phyloP scores from a whole-genome alignment of 2,329 filamentous ascomycete genomes.

The Taxawa tesnikishii region DNA sequence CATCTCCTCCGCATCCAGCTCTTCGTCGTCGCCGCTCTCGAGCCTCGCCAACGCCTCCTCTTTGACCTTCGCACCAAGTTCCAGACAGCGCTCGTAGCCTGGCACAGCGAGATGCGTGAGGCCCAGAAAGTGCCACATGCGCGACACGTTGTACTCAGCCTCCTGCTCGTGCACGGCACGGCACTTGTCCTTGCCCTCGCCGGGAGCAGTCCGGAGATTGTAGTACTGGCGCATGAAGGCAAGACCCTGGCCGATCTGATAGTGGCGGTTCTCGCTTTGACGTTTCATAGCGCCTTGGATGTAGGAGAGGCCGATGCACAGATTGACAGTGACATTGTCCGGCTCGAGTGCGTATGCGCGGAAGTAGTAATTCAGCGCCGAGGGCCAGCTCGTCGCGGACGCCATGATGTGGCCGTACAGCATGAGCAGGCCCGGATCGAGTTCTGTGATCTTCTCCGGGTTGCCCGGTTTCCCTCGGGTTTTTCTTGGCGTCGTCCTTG shows the following conservation, averaged over 20 bases:
- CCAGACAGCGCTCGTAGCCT: conserved; percentile 53
- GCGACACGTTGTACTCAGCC: conserved; percentile 68
- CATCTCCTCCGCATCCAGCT: conserved; percentile 43
- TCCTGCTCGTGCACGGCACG: conserved; percentile 49
- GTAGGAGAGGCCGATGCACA: conserved; percentile 74
- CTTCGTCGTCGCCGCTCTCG: conserved; percentile 12
- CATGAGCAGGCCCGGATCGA: conserved; percentile 73
- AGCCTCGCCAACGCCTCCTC: conserved; percentile 9
- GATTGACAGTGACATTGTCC: conserved; percentile 62
- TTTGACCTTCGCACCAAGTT: conserved; percentile 35
- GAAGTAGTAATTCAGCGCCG: conserved; percentile 80
- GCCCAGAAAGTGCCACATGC: conserved; percentile 65
- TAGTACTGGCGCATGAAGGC: conserved; percentile 69
- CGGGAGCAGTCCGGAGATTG: conserved; percentile 35
- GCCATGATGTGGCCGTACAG: conserved; percentile 86
- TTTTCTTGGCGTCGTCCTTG: conserved; percentile 23
- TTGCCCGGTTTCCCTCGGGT: too few relatives aligned
- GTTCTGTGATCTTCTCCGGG: conserved; percentile 21
- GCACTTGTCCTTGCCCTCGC: conserved; percentile 13
- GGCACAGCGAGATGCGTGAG: conserved; percentile 59
- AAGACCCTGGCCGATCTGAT: conserved; percentile 73
- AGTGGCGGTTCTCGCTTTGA: conserved; percentile 81
- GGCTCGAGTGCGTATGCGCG: conserved; percentile 54
- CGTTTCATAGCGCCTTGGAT: conserved; percentile 83
- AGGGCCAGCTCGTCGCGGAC: conserved; percentile 69